Evolutionary conservation across 106 monocot species (phyloP).

Genomic region (Xerophyta viscosa): DNA sequence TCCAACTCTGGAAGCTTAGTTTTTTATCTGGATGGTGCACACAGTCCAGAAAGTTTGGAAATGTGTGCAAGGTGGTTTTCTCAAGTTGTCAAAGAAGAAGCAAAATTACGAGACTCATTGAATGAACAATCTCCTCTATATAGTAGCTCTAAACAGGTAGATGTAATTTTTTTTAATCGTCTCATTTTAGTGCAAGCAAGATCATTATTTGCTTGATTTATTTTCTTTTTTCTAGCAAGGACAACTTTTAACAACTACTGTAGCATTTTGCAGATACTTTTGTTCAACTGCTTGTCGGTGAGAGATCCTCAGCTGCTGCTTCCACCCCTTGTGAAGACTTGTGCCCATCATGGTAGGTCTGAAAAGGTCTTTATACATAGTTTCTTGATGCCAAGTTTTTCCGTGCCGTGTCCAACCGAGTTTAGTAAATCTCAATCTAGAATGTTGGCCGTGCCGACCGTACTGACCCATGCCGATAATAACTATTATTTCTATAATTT

Average conservation of each 20-base stretch:
- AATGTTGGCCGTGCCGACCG: no score
- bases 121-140: slow-evolving; percentile 6
- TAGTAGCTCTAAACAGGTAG: slow-evolving; percentile 22
- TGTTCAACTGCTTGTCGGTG: slow-evolving; percentile 96
- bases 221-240: no score
- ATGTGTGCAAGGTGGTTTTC: slow-evolving; percentile 92
- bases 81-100: slow-evolving; percentile 35
- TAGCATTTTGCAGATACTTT: slow-evolving; percentile 56
- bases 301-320: slow-evolving; percentile 87
- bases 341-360: slow-evolving; percentile 61
- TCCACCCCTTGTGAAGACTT: slow-evolving; percentile 55
- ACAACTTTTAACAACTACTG: slow-evolving; percentile 3
- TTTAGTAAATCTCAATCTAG: no score
- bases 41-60: slow-evolving; percentile 94
- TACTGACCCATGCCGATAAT: no score
- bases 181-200: neutral
- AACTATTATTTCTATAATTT: no score
- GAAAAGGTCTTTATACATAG: neutral
- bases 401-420: no score
- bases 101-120: neutral
- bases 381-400: no score
- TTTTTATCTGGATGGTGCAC: slow-evolving; percentile 94
- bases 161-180: neutral
- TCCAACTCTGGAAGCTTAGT: slow-evolving; percentile 24
- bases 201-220: neutral